Base-by-base conservation (phyloP, 2,329 filamentous ascomycete genomes). In the Truncatella angustata region DNA sequence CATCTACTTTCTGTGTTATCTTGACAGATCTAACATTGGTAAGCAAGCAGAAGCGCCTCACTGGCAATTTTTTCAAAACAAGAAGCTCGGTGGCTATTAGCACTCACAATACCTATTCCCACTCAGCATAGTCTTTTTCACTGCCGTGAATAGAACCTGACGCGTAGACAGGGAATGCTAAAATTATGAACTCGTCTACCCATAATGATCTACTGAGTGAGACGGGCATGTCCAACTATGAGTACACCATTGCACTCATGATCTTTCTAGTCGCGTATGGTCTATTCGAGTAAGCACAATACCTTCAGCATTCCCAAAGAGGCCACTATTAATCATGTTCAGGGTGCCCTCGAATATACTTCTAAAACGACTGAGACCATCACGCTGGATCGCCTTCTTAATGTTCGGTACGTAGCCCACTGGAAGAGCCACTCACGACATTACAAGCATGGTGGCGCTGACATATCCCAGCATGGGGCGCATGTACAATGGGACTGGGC, bases 271-370 rank as follows among this genome's bases (percentile, higher is more conserved):
- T 32, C 14, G 28, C 81, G 3, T 87, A 78, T 61, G 71, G 70
- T 55, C 24, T 75, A 47, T 84, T 85, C 62, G 83, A 86, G 28
- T 32, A 14, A 32, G 28, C 14, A 32, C 28, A 32, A 9, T 7
- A 32, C 7, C 28, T 32, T 14, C 28, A 14, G n/a, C n/a, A n/a
- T n/a, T n/a, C n/a, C n/a, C n/a, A n/a, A n/a, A n/a, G n/a, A n/a
- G n/a, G n/a, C n/a, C n/a, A n/a, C n/a, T n/a, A n/a, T n/a, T n/a
- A n/a, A n/a, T n/a, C n/a, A n/a, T n/a, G n/a, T n/a, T n/a, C n/a
- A n/a, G n/a, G 63, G 77, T 85, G 4, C 83, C 82, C 0, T 81
- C 78, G 55, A 86, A 86, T 61, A 72, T 84, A 21, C 70, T 85
- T 10, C 71, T 86, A 53, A 84, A 85, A 66, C 80, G 80, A 63